These are phyloP conservation scores for Rubia yunnanensis DNA, from an alignment of 257 asterid genomes.

Conservation along the genomic window DNA sequence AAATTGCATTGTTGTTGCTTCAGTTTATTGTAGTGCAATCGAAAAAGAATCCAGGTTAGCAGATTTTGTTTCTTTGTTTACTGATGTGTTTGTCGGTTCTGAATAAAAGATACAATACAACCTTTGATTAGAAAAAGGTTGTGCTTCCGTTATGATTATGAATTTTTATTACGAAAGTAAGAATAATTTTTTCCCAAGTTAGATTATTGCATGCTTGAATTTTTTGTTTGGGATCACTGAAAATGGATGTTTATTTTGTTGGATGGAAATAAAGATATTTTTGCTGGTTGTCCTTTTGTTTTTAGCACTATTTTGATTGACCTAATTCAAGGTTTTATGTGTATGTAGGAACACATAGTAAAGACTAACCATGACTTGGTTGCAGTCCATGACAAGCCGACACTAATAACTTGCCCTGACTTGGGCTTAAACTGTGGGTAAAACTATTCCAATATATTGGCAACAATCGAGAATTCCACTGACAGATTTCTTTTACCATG, in stretches of 20 bases:
- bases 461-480: too few species aligned
- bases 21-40: too few species aligned
- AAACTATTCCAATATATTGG: too few species aligned
- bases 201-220: background rate
- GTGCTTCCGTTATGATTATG: background rate
- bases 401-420: slow-evolving; percentile 90
- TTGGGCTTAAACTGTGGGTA: slow-evolving; percentile 87
- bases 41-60: background rate
- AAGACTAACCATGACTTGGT: slow-evolving; percentile 69
- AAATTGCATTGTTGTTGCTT: background rate
- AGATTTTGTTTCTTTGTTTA: background rate
- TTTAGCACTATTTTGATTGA: slow-evolving; percentile 14
- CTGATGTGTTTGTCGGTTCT: background rate
- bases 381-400: slow-evolving; percentile 94
- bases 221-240: slow-evolving; percentile 15
- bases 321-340: slow-evolving; percentile 15
- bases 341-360: slow-evolving; percentile 77
- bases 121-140: background rate
- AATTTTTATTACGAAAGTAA: too few species aligned
- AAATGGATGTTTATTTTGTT: slow-evolving; percentile 16
- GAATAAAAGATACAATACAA: background rate
- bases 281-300: slow-evolving; percentile 11
- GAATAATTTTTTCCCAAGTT: background rate
- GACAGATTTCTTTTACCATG: too few species aligned
- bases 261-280: slow-evolving; percentile 23